A percentile compares a stretch with the other conserved stretches of the same genome.
phyloP scores from a whole-genome alignment of 768 basidiomycete species.

The Naematelia aurantialba region DNA sequence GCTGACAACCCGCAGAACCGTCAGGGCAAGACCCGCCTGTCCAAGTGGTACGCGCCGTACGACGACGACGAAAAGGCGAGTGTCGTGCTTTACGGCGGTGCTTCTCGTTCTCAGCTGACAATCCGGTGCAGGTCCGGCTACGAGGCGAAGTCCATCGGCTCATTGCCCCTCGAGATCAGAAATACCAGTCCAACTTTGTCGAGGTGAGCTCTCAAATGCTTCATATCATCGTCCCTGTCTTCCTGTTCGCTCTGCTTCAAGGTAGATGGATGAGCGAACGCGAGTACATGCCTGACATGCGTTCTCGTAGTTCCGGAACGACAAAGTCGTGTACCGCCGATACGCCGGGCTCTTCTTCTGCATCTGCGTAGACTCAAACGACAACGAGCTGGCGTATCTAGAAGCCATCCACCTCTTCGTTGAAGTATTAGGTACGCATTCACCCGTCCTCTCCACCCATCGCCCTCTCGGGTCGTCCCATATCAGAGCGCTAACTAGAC shows the following conservation, averaged over 20 bases:
- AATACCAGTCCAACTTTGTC: constrained; percentile 98
- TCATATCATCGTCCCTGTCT: background rate
- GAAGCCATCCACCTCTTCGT: constrained; percentile 99
- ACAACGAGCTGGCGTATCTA: constrained; percentile 94
- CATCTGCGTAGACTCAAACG: constrained; percentile 93
- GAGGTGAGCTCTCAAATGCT: constrained; percentile 64
- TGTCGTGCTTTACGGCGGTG: background rate
- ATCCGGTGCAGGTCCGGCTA: constrained; percentile 67
- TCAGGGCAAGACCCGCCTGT: constrained; percentile 93
- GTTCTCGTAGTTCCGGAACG: constrained; percentile 76
- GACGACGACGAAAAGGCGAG: constrained; percentile 97
- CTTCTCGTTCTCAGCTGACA: background rate
- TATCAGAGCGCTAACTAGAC: constrained; percentile 6
- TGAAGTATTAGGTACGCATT: constrained; percentile 78
- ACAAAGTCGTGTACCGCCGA: constrained; percentile 94
- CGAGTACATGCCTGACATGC: no score
- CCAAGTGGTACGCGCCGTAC: constrained; percentile 98
- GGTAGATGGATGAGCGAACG: no score
- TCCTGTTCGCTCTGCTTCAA: constrained; percentile 3
- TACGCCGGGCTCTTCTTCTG: constrained; percentile 99
- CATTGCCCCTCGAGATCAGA: constrained; percentile 94
- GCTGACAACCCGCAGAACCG: constrained; percentile 67
- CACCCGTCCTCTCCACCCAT: background rate
- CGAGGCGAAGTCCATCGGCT: constrained; percentile 94
- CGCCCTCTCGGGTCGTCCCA: background rate